These are phyloP conservation scores for Leishmania major DNA, from an alignment of 208 protist species.

Conservation along the genomic window DNA sequence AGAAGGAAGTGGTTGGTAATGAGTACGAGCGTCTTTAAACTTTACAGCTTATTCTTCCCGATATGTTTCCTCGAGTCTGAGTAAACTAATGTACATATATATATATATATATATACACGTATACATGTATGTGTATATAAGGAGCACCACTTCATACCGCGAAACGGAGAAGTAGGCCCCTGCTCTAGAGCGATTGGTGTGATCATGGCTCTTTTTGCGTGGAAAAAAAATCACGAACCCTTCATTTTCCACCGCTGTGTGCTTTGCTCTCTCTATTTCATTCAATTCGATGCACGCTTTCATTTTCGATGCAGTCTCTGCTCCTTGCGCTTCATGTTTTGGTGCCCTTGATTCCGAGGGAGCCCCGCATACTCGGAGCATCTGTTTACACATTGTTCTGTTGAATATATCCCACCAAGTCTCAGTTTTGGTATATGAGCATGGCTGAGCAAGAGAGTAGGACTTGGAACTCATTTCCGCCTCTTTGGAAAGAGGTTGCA, in stretches of 20 bases:
- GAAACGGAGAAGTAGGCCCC: background rate
- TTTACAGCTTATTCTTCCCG: background rate
- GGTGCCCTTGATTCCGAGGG: background rate
- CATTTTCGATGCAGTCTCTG: background rate
- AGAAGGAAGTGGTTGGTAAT: background rate
- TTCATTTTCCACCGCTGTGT: background rate
- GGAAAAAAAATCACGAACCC: background rate
- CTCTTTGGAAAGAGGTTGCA: conserved; percentile 43
- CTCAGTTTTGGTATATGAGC: conserved; percentile 6
- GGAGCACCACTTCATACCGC: background rate
- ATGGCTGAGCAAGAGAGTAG: conserved; percentile 5
- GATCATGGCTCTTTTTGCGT: background rate
- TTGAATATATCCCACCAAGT: background rate
- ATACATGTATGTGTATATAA: background rate
- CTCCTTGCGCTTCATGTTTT: background rate
- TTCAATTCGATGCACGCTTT: background rate
- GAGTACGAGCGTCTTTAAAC: background rate
- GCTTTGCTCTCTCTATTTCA: background rate
- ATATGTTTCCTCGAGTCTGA: background rate
- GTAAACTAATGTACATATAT: background rate
- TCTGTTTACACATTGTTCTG: background rate
- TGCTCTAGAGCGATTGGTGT: background rate
- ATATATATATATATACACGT: background rate
- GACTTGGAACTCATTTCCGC: conserved; percentile 28
- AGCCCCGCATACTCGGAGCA: background rate